These are phyloP conservation scores for Viridothelium virens DNA, from an alignment of 495 filamentous ascomycete species.

Conservation along the genomic window DNA sequence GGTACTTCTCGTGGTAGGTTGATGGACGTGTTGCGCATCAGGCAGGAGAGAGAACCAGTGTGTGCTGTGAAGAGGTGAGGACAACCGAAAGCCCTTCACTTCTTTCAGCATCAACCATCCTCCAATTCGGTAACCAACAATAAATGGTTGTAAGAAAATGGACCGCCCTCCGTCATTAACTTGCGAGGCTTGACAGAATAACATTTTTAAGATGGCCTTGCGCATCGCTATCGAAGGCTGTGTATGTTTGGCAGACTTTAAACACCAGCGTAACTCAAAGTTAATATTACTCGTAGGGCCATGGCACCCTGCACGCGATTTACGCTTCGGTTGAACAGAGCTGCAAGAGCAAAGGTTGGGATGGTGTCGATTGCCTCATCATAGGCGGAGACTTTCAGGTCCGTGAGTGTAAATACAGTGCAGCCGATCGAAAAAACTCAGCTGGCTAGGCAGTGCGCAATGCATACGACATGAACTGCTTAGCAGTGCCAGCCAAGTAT, in stretches of 20 bases:
- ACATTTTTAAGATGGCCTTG: constrained; percentile 25
- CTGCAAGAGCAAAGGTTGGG: constrained; percentile 60
- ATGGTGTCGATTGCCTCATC: constrained; percentile 71
- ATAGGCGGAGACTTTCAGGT: constrained; percentile 91
- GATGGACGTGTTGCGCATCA: not conserved
- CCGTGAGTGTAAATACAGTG: constrained; percentile 15
- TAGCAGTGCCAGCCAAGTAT: constrained; percentile 80
- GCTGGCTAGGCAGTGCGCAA: constrained; percentile 68
- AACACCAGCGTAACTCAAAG: constrained; percentile 21
- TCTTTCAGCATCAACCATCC: not conserved
- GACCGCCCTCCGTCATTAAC: too few species aligned
- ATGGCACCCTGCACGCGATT: constrained; percentile 83
- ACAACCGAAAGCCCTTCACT: not conserved
- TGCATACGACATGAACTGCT: constrained; percentile 71
- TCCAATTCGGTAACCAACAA: too few species aligned
- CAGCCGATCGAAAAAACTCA: constrained; percentile 16
- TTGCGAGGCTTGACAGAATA: not conserved
- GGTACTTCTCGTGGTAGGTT: not conserved
- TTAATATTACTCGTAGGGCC: constrained; percentile 50
- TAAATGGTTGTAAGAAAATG: too few species aligned
- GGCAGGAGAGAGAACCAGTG: too few species aligned
- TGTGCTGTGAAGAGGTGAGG: not conserved
- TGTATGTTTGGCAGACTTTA: constrained; percentile 44
- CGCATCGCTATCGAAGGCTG: constrained; percentile 71
- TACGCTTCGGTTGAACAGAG: constrained; percentile 64